Evolutionary conservation across 257 asterid species (phyloP).

Genomic region (Ilex asprella): DNA sequence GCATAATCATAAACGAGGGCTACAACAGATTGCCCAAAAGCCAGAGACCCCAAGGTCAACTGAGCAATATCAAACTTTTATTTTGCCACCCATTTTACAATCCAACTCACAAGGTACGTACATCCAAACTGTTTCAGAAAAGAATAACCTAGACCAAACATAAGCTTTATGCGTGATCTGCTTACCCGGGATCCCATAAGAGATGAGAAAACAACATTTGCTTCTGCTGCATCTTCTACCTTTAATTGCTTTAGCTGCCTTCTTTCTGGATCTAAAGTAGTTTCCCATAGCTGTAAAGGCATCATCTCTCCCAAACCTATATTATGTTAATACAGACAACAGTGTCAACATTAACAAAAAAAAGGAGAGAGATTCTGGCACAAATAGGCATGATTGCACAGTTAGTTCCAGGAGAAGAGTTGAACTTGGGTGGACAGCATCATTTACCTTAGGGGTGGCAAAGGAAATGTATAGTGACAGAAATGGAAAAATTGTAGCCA

Average conservation of each 20-base stretch:
- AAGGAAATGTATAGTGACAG: no score
- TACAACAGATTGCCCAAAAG: no score
- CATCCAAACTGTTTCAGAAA: not conserved
- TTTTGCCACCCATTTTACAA: not conserved
- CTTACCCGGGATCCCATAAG: conserved; percentile 95
- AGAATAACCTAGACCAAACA: not conserved
- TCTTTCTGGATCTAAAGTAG: conserved; percentile 80
- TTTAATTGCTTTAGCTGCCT: conserved; percentile 73
- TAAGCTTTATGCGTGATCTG: not conserved
- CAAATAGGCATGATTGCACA: no score
- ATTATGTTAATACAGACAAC: conserved; percentile 8
- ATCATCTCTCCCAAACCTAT: conserved; percentile 99
- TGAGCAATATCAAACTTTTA: no score
- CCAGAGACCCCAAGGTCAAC: no score
- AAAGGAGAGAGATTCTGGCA: no score
- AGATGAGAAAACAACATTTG: conserved; percentile 83
- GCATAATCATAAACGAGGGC: no score
- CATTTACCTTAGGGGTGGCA: no score
- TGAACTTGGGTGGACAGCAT: no score
- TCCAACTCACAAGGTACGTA: not conserved
- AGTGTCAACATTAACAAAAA: no score
- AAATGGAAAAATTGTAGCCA: no score
- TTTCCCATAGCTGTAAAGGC: conserved; percentile 99
- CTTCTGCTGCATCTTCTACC: conserved; percentile 82
- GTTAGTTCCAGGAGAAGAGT: no score